phyloP scores from a whole-genome alignment of 2,329 filamentous ascomycete genomes.

The Dothideomycetes sp. region DNA sequence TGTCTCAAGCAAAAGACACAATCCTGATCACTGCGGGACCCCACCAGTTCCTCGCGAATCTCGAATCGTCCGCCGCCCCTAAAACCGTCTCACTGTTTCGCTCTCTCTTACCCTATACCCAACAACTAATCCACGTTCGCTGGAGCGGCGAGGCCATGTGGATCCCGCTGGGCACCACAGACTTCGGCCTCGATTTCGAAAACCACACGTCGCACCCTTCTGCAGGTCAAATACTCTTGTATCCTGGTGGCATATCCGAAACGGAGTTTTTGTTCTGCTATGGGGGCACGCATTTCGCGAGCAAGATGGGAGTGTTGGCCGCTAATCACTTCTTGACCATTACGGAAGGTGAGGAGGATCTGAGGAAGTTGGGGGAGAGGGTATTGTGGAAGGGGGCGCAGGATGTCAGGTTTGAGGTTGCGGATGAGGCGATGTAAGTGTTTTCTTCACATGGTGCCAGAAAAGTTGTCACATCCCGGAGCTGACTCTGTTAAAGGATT shows the following conservation, averaged over 20 bases:
- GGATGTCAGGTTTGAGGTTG: background rate
- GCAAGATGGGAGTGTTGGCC: conserved; percentile 1
- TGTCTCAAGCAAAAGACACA: background rate
- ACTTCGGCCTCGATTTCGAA: background rate
- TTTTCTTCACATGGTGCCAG: background rate
- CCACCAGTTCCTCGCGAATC: conserved; percentile 1
- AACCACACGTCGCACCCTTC: conserved; percentile 2
- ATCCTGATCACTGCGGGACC: conserved; percentile 3
- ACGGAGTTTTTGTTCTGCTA: conserved; percentile 3
- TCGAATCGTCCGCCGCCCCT: background rate
- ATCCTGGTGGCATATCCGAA: background rate
- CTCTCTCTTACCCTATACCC: background rate
- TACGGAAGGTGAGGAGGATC: conserved; percentile 1
- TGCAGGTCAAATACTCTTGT: conserved; percentile 1
- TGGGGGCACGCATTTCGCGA: background rate
- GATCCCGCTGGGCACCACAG: background rate
- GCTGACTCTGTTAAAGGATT: background rate
- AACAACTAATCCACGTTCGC: conserved; percentile 1
- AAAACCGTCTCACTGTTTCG: background rate
- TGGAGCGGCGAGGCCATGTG: conserved; percentile 2
- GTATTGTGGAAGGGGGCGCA: conserved; percentile 2
- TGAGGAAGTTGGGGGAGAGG: conserved; percentile 1
- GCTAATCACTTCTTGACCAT: conserved; percentile 3
- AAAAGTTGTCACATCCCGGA: too few species aligned
- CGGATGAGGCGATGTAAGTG: background rate